Conservation (phyloP, 2,329 filamentous ascomycete species). For the Scopulariopsis brevicaulis region DNA sequence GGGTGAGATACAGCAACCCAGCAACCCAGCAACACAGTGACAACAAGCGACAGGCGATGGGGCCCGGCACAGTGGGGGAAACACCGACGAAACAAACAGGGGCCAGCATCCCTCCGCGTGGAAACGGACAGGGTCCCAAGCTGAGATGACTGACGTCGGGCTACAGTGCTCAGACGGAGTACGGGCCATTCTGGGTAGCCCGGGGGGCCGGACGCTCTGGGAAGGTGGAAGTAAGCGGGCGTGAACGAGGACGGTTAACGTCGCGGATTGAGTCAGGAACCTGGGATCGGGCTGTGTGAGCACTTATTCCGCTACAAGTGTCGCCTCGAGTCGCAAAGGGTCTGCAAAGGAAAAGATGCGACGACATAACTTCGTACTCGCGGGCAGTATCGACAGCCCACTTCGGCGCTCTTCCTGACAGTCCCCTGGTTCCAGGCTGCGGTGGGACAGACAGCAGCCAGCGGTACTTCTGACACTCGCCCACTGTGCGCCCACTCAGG, state of each 20-base stretch:
- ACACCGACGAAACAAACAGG: conserved; percentile 4
- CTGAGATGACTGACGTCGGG: neutral
- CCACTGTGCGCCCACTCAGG: neutral
- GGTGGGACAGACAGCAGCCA: no score
- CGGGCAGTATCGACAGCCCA: no score
- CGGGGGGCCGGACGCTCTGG: no score
- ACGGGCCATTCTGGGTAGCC: neutral
- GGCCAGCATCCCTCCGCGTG: neutral
- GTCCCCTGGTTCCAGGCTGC: no score
- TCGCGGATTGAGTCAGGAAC: neutral
- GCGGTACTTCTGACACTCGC: neutral
- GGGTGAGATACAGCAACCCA: neutral
- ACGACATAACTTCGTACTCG: no score
- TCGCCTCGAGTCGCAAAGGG: no score
- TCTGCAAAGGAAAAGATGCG: no score
- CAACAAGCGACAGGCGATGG: neutral
- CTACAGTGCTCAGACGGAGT: neutral
- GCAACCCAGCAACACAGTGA: neutral
- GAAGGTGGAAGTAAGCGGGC: neutral
- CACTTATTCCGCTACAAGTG: neutral
- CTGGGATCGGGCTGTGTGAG: neutral
- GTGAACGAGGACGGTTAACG: neutral
- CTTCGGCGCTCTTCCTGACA: no score
- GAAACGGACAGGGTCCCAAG: neutral
- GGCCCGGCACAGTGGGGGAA: conserved; percentile 4